Base-by-base conservation (phyloP, 768 basidiomycete genomes). In the Neoboletus subvelutipes region DNA sequence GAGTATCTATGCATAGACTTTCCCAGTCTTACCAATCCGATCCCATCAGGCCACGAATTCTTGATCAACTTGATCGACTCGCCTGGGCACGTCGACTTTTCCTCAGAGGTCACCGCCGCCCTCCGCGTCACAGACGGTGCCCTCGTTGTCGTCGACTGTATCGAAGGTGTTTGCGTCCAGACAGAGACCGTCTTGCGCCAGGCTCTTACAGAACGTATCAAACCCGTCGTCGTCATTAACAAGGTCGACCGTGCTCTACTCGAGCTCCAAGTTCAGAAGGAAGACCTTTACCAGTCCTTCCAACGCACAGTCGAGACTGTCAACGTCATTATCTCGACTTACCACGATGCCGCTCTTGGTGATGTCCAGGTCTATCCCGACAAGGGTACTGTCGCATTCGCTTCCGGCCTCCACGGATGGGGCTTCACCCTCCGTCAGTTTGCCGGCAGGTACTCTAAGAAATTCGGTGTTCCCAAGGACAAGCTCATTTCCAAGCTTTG, bases 41-140 rank as follows among this genome's bases (percentile, higher is more conserved):
- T 49, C 52, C 39, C 45, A 45, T 52, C 57, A 87, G 94, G 94
- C 63, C 82, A 85, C 72, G 93, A 98, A 75, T 99, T 99, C 84
- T 85, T 99, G 83, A 98, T 99, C 83, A 99, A 99, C 80, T 79
- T 99, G 79, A 98, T 99, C 80, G 97, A 99, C 75, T 98, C 95
- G 9, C 97, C 97, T 52, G 97, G 97, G 68, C 97, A 99, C 85
- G 97, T 99, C 76, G 97, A 99, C 76, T 99, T 99, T 83, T 99
- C 97, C 34, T 98, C 97, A 51, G 97, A 99, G 78, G 97, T 99
- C 68, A 99, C 97, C 3, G 97, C 97, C 60, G 97, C 97, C 63
- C 93, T 99, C 72, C 97, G 97, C 80, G 97, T 99, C 70, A 99
- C 97, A 61, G 97, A 99, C 64, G 97, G 96, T 81, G 97, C 97